Evolutionary conservation across 352 stramenopile genomes (phyloP), one percentile per base, ranked within the genome.

Genomic region (Peronospora belbahrii): DNA sequence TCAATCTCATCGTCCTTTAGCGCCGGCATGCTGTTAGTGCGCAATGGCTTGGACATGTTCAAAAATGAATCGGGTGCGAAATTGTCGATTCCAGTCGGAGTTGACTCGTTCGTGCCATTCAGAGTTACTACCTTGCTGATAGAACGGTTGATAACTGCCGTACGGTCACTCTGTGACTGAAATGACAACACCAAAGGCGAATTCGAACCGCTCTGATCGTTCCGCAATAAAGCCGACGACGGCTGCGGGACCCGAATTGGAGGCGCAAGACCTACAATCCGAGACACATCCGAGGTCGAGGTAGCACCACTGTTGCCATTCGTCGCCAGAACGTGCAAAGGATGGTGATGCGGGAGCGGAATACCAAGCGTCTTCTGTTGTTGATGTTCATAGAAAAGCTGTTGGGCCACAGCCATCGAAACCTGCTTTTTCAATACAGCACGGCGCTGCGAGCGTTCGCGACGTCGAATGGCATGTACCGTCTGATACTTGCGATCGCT

Each of bases 401-500:
- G 27, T 31, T 31, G 27, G 0, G 27, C 27, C 8, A 31, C 27
- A 4, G 27, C 27, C 73, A 89, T 83, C 2, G 75, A 85, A 22
- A 86, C 75, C 34, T 91, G 79, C 41, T 86, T 86, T 61, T 91
- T 91, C 24, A 91, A 56, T 45, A 91, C 67, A 4, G 79, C 79
- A 6, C 78, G 78, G 20, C 76, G 70, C 61, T 88, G 75, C 19
- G 76, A 88, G 27, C 35, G 35, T 42, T 42, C 35, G 0, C 35
- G 35, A 42, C 35, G 35, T 13, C 35, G 35, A 28, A 42, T 42
- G 8, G 35, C 35, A 11, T 91, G 79, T 19, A 88, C 71, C n/a
- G 76, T 88, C 59, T 31, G 80, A 47, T 91, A 91, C 65, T 92
- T 92, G 58, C 77, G 71, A 52, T 92, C 81, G 42, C 71, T 86